Base-by-base conservation (phyloP, 345 rosid species). In the Tarenaya hassleriana region DNA sequence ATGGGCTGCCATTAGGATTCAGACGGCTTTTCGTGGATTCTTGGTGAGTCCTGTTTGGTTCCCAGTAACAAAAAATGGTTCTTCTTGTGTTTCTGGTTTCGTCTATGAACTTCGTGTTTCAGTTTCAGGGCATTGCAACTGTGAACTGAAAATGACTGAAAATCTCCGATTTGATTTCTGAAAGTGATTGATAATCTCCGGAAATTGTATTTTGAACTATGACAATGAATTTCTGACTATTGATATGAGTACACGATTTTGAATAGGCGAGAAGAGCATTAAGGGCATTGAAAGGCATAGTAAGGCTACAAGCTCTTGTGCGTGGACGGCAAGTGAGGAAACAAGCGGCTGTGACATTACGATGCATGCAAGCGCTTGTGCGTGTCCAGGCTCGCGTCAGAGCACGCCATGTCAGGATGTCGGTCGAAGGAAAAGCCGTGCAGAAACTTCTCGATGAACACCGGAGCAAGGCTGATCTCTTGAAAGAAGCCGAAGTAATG, bases 1-100 rank as follows among this genome's bases (percentile, higher is more conserved):
- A 69, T 91, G 96, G 96, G 98, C 94, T 27, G 77, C 95, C 10
- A 91, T 91, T 16, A 69, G 96, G 29, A 77, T 91, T 52, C 98
- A 91, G 56, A 84, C 98, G 1, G 84, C 98, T 63, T 91, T 91
- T 55, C 88, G 96, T 2, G 94, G 84, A 24, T 88, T 91, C 78
- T 64, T 91, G 90, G 96, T 91, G 66, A 73, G 52, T 60, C 17
- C 10, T 5, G n/a, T n/a, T 16, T 17, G 29, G 3, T 14, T 18
- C 15, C 3, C 4, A 37, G 4, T 2, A 37, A 10, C 15, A 10
- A 1, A 37, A 10, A 10, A 10, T 37, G 8, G 15, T 10, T 37
- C 8, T 37, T 13, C 8, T 10, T 37, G 15, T 10, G 8, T 2
- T 10, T 37, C 11, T 37, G 15, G 15, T 37, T 37, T 8, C 15